Evolutionary conservation across 106 monocot genomes (phyloP).

Genomic region (Hemerocallis citrina): DNA sequence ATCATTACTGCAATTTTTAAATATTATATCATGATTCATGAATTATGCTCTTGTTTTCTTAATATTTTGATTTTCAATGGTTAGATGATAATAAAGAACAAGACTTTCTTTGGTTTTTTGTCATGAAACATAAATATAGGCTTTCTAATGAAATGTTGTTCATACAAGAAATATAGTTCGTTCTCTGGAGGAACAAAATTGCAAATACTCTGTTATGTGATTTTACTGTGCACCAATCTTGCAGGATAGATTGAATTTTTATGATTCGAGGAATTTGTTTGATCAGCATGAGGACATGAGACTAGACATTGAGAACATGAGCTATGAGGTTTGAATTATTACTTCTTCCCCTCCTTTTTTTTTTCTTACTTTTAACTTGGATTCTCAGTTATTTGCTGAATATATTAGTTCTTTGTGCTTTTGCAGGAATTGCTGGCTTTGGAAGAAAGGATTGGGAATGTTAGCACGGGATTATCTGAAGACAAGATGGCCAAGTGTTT

Average conservation of each 20-base stretch:
- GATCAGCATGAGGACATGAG: constrained; percentile 51
- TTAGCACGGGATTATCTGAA: constrained; percentile 32
- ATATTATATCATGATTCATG: too few relatives aligned
- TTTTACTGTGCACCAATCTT: not conserved
- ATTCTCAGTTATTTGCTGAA: too few relatives aligned
- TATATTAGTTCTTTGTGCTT: not conserved
- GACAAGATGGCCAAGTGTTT: constrained; percentile 15
- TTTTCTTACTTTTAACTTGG: too few relatives aligned
- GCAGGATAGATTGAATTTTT: constrained; percentile 21
- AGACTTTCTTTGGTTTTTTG: too few relatives aligned
- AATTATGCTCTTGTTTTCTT: too few relatives aligned
- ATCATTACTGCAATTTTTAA: too few relatives aligned
- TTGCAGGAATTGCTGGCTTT: constrained; percentile 35
- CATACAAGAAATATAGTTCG: too few relatives aligned
- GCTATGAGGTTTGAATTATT: constrained; percentile 37
- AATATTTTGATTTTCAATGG: too few relatives aligned
- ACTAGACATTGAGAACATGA: constrained; percentile 57
- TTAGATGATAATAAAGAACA: too few relatives aligned
- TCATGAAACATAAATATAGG: too few relatives aligned
- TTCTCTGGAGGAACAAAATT: not conserved
- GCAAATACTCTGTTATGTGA: not conserved
- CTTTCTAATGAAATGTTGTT: too few relatives aligned
- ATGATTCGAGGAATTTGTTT: constrained; percentile 19
- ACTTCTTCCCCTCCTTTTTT: not conserved
- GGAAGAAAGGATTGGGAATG: constrained; percentile 38